Evolutionary conservation across 768 basidiomycete genomes (phyloP).

Genomic region (Podaxis rugospora): DNA sequence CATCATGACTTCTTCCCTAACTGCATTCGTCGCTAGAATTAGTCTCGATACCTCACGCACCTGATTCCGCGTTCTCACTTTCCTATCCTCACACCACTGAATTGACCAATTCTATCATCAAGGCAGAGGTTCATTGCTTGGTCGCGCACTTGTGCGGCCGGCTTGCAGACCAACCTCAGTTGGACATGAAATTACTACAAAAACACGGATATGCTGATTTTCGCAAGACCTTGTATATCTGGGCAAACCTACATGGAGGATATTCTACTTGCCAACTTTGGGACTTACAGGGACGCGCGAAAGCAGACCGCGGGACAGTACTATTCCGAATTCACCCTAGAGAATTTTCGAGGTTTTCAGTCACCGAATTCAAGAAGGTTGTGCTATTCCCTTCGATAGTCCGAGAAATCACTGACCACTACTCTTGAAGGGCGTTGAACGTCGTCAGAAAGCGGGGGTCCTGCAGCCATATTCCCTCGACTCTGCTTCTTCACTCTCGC

Average conservation of each 20-base stretch:
- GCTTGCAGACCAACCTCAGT: not conserved
- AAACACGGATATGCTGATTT: not conserved
- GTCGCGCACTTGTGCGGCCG: not conserved
- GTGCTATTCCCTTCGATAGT: not conserved
- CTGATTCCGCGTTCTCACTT: not conserved
- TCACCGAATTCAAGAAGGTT: not conserved
- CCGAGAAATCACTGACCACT: not conserved
- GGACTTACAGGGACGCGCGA: not conserved
- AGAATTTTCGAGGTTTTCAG: not conserved
- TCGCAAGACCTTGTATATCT: not conserved
- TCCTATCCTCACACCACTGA: not conserved
- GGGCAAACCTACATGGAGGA: not conserved
- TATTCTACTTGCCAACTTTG: not conserved
- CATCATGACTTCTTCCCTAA: not conserved
- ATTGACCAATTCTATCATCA: not conserved
- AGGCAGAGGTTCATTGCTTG: not conserved
- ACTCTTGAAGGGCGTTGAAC: not conserved
- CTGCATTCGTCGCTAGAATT: not conserved
- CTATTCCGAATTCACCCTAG: not conserved
- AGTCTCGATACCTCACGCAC: not conserved
- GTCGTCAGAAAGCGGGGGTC: not conserved
- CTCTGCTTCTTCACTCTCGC: too few species aligned
- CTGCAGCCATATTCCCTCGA: not conserved
- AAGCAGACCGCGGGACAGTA: not conserved
- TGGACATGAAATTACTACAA: not conserved